These are phyloP conservation scores for Lyophyllum semitale DNA, from an alignment of 768 basidiomycete genomes.

Conservation along the genomic window DNA sequence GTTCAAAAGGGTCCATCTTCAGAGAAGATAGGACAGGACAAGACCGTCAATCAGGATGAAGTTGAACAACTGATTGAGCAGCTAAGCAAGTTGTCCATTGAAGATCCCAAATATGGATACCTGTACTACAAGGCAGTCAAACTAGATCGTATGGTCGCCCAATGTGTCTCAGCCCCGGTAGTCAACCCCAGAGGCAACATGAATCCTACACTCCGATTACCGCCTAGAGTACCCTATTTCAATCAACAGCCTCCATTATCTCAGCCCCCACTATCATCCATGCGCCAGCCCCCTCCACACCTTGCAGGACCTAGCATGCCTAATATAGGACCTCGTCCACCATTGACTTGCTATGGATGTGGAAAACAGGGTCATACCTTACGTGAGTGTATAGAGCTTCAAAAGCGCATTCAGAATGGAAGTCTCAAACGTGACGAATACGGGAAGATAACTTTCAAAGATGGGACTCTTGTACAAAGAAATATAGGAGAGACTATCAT, in stretches of 20 bases:
- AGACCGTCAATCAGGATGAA: too few species aligned
- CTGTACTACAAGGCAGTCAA: slow-evolving; percentile 4
- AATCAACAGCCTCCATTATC: not conserved
- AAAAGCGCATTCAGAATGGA: not conserved
- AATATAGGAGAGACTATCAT: not conserved
- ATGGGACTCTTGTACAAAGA: not conserved
- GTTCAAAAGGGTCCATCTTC: too few species aligned
- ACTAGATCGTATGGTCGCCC: not conserved
- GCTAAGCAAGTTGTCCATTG: not conserved
- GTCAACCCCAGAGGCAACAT: not conserved
- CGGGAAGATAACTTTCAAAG: not conserved
- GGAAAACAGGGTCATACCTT: slow-evolving; percentile 2
- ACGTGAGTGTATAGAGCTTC: not conserved
- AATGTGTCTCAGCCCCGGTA: not conserved
- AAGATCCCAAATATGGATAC: slow-evolving; percentile 1
- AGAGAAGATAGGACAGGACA: too few species aligned
- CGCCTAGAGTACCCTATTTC: not conserved
- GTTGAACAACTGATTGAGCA: not conserved
- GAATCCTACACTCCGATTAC: not conserved
- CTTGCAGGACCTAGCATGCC: too few species aligned
- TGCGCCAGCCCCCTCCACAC: not conserved
- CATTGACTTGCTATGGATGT: slow-evolving; percentile 5
- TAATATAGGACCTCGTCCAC: not conserved
- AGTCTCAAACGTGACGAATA: not conserved
- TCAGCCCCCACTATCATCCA: not conserved